Evolutionary conservation across 2,329 filamentous ascomycete genomes (phyloP), one percentile per base, ranked within the genome.

Genomic region (Penicillium glabrum): DNA sequence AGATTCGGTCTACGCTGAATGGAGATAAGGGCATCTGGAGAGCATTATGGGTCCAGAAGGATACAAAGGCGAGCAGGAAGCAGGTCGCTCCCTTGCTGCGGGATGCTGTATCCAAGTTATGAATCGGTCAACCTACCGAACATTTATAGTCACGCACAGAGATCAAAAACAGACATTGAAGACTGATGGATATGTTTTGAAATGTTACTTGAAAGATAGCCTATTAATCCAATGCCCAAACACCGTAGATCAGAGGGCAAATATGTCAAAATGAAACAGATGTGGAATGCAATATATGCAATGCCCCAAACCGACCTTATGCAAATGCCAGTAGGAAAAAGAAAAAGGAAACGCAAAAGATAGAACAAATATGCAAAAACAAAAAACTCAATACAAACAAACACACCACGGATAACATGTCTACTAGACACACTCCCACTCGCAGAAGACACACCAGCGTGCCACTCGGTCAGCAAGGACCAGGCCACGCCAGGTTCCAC

Each of bases 401-500:
- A 37, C 47, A 47, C 37, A 35, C n/a, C 24, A 55, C 6, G 16
- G n/a, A 31, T 21, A 31, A 29, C 26, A 35, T 35, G 27, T 54
- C 26, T 23, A 65, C 78, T 66, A 84, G 59, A 79, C 75, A 73
- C 83, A 84, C 64, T 85, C 82, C 86, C 86, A 88, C 70, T 88
- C 85, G 41, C 82, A 85, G 72, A 86, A 88, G n/a, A 88, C 86
- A 69, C 86, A 88, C 86, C 86, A 88, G 53, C 85, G 80, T 13
- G 86, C 86, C 65, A 82, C 86, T 29, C 86, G 78, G 75, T 88
- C 86, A 10, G 86, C 86, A 41, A 88, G 74, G 52, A 88, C 86
- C 27, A 88, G 68, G 1, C 84, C 85, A 54, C 86, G 78, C 85
- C 85, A 88, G 21, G 79, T 79, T 0, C 86, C 86, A 56, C 80